Base-by-base conservation (phyloP, 78 protist species). In the Guillardia theta region DNA sequence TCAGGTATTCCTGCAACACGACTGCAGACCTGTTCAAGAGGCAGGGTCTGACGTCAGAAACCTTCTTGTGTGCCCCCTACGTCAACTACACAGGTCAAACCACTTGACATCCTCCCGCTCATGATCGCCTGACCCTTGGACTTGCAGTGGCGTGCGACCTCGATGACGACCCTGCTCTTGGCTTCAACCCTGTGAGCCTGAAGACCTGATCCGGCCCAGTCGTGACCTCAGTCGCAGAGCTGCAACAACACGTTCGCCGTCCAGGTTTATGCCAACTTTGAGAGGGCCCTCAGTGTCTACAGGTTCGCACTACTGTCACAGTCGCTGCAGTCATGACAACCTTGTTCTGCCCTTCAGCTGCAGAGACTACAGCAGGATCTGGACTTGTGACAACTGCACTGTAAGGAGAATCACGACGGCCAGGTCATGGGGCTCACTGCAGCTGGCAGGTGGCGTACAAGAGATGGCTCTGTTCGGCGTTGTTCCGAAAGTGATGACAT, bases 381-480 rank as follows among this genome's bases (percentile, higher is more conserved):
- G 93, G 93, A 88, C 93, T 24, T 88, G 93, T 64, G 62, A 88
- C 76, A 48, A 88, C 64, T 88, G 93, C 43, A 30, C 93, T 1
- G n/a, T 15, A n/a, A n/a, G n/a, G n/a, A n/a, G n/a, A n/a, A n/a
- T n/a, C n/a, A n/a, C n/a, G n/a, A n/a, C n/a, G n/a, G n/a, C n/a
- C n/a, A n/a, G n/a, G n/a, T n/a, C n/a, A n/a, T n/a, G n/a, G n/a
- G n/a, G n/a, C n/a, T n/a, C n/a, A n/a, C n/a, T n/a, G n/a, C n/a
- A n/a, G n/a, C n/a, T n/a, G 33, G 64, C 64, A 53, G 64, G 93
- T 30, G 22, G 64, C 93, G 47, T 88, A 88, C 93, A 45, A 48
- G 54, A 30, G 41, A 30, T 88, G 93, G 93, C 24, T 88, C 30
- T 88, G 93, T 27, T 45, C 93, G 0, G 62, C 62, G 0, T 37